Evolutionary conservation across 495 filamentous ascomycete genomes (phyloP).

Genomic region (Sphaerosporella brunnea): DNA sequence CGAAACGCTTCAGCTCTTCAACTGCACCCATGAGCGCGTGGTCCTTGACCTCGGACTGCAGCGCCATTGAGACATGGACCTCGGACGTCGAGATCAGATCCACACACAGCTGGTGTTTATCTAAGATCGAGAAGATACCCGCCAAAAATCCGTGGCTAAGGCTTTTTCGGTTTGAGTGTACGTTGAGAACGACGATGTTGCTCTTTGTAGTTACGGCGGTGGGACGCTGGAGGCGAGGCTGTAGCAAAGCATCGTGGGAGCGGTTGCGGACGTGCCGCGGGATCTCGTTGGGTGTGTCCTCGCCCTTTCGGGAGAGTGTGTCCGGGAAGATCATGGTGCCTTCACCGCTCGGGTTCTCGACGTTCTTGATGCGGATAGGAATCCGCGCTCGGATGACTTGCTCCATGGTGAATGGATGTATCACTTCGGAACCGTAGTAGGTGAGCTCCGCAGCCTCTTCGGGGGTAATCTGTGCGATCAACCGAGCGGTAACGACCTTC

Average conservation of each 20-base stretch:
- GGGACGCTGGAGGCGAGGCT: conserved; percentile 46
- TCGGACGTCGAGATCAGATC: conserved; percentile 90
- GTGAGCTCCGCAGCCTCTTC: conserved; percentile 78
- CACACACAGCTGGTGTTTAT: conserved; percentile 64
- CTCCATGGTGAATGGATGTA: conserved; percentile 97
- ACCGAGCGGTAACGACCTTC: conserved; percentile 65
- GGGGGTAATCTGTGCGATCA: conserved; percentile 59
- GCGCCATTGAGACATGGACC: conserved; percentile 89
- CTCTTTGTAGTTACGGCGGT: conserved; percentile 96
- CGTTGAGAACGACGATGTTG: conserved; percentile 84
- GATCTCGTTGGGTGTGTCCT: conserved; percentile 20
- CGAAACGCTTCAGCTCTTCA: conserved; percentile 57
- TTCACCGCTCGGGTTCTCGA: conserved; percentile 74
- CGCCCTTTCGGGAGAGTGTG: conserved; percentile 16
- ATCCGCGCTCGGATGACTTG: conserved; percentile 77
- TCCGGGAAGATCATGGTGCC: conserved; percentile 63
- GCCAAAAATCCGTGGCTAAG: conserved; percentile 86
- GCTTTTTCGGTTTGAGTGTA: conserved; percentile 85
- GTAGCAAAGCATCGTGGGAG: conserved; percentile 22
- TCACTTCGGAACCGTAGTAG: conserved; percentile 66
- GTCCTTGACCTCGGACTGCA: conserved; percentile 34
- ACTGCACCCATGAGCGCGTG: conserved; percentile 48
- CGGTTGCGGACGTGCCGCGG: conserved; percentile 18
- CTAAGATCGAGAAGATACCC: conserved; percentile 73
- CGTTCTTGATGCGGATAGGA: conserved; percentile 91